Evolutionary conservation across 148 eudicot genomes (phyloP).

Genomic region (Nepenthes mirabilis): DNA sequence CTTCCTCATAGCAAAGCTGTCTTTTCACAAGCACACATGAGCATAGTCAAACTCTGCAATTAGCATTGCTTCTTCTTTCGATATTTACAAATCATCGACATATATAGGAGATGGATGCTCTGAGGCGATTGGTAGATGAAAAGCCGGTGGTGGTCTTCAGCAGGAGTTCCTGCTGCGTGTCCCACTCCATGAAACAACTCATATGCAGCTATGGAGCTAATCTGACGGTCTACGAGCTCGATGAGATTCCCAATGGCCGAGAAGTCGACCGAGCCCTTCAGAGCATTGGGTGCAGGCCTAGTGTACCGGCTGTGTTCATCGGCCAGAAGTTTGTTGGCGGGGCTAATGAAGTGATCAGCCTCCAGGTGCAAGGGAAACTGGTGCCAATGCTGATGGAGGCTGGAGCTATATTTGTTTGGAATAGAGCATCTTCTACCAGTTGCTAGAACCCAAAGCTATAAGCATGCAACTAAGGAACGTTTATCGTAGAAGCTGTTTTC

Average conservation of each 20-base stretch:
- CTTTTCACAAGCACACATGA: background rate
- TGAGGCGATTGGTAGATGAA: conserved; percentile 28
- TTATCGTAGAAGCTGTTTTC: too few species aligned
- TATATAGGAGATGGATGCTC: conserved; percentile 21
- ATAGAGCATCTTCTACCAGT: conserved; percentile 8
- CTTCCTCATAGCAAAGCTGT: conserved; percentile 5
- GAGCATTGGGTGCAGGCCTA: conserved; percentile 29
- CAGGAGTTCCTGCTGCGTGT: conserved; percentile 60
- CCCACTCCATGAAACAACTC: conserved; percentile 47
- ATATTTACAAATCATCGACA: background rate
- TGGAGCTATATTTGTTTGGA: conserved; percentile 54
- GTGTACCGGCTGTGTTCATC: conserved; percentile 59
- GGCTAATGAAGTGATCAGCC: conserved; percentile 60
- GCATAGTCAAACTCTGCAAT: too few species aligned
- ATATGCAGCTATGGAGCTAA: conserved; percentile 62
- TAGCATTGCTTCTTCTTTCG: background rate
- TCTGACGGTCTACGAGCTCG: conserved; percentile 49
- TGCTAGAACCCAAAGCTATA: background rate
- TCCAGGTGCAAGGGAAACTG: conserved; percentile 56
- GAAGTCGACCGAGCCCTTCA: conserved; percentile 45
- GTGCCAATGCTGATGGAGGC: conserved; percentile 51
- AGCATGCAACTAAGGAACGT: too few species aligned
- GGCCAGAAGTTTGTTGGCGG: conserved; percentile 62
- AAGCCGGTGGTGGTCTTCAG: conserved; percentile 72
- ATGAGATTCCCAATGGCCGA: conserved; percentile 44